Conservation (phyloP, 352 stramenopile genomes). For the Globisporangium perplexum region DNA sequence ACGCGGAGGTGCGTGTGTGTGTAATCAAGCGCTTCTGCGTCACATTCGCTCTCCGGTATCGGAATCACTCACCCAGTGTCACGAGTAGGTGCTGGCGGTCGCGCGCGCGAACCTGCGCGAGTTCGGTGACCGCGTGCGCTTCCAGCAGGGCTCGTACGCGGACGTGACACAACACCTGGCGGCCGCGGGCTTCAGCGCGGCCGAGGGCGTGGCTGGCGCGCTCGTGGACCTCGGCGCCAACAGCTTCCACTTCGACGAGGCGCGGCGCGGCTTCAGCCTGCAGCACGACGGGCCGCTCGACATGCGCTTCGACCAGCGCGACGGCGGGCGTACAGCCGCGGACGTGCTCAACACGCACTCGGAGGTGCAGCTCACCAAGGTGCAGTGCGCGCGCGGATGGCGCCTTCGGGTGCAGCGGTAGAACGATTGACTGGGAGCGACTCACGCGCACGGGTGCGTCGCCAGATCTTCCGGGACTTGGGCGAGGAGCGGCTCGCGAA, state of each 20-base stretch:
- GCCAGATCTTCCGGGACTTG: conserved; percentile 53
- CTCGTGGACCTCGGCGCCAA: conserved; percentile 79
- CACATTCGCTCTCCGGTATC: no score
- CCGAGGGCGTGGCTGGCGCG: conserved; percentile 46
- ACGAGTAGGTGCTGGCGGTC: conserved; percentile 35
- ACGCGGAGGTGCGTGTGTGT: conserved; percentile 37
- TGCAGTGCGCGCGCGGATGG: not conserved
- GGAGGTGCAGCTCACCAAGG: conserved; percentile 64
- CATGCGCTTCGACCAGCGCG: conserved; percentile 72
- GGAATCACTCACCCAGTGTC: not conserved
- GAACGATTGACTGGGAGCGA: no score
- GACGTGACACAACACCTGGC: conserved; percentile 38
- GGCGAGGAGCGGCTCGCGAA: conserved; percentile 76
- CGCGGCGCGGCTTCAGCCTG: conserved; percentile 65
- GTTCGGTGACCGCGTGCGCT: conserved; percentile 47
- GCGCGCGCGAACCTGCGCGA: conserved; percentile 39
- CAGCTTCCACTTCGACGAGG: conserved; percentile 77
- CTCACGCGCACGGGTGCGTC: no score
- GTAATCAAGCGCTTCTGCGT: no score
- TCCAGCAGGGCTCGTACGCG: conserved; percentile 55
- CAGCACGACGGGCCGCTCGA: conserved; percentile 69
- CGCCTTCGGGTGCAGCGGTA: no score
- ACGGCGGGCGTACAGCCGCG: conserved; percentile 30
- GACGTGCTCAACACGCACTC: conserved; percentile 66
- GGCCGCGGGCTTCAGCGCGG: conserved; percentile 31